Base-by-base conservation (phyloP, 2,329 filamentous ascomycete genomes). In the Tolypocladium nubicola region DNA sequence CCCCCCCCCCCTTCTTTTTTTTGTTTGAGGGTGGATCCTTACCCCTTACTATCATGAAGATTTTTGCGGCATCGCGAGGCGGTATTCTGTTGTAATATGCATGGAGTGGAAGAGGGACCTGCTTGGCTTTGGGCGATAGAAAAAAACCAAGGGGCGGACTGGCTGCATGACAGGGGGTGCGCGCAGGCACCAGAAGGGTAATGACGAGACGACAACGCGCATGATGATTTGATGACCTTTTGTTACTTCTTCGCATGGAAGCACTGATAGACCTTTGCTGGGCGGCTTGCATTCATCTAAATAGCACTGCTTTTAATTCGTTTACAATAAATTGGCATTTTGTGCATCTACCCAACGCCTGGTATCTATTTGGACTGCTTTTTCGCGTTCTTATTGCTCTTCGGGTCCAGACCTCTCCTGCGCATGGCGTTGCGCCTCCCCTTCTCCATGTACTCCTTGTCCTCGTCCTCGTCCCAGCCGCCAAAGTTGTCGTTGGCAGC, bases 351-450 rank as follows among this genome's bases (percentile, higher is more conserved):
- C 21, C 21, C 10, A 37, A 52, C 30, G 19, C 30, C 47, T 56
- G 45, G 43, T 39, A 56, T 57, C 60, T 60, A 61, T 52, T 63
- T 60, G 54, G 56, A 55, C 59, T 60, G 57, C 38, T 56, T 57
- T 54, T 61, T 62, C 60, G 71, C 68, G 63, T 67, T 72, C 53
- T 63, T 61, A 52, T 75, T 72, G 33, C 80, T 84, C 67, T 81
- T 84, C 1, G 88, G 88, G 70, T 92, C 84, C 56, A 92, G 72
- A 59, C 89, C 89, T 68, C 88, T 86, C 66, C 84, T 83, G 64
- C 87, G 83, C 78, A 91, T 81, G 59, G 84, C 82, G 66, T 87
- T 90, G 62, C 83, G 81, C 76, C 86, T 85, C n/a, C 84, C 87
- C 65, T 84, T 83, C 66, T 87, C 81, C 49, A 92, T 90, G 68